phyloP scores from a whole-genome alignment of 495 filamentous ascomycete species.

The Aspergillus carlsbadensis region DNA sequence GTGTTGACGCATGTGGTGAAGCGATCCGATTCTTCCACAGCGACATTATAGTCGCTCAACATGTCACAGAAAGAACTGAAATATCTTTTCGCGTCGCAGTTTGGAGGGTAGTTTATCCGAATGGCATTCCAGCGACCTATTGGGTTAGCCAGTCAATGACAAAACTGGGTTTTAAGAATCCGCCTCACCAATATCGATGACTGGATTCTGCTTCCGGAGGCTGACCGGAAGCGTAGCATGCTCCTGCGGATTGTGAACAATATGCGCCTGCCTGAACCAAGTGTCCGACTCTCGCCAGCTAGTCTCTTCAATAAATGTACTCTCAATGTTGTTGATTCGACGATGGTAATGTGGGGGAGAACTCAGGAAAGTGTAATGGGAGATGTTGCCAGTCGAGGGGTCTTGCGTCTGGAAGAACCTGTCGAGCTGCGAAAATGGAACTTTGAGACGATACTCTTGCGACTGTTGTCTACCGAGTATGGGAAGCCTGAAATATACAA shows the following conservation, averaged over 20 bases:
- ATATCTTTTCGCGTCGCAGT: constrained; percentile 27
- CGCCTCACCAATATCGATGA: constrained; percentile 74
- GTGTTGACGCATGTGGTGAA: constrained; percentile 20
- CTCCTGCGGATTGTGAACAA: constrained; percentile 49
- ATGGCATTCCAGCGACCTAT: constrained; percentile 44
- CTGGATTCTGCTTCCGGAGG: constrained; percentile 52
- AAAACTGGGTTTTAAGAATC: background rate
- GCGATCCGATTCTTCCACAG: constrained; percentile 28
- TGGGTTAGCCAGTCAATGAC: background rate
- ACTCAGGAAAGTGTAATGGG: constrained; percentile 56
- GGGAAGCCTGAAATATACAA: constrained; percentile 29
- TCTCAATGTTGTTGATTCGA: constrained; percentile 42
- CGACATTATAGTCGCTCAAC: constrained; percentile 74
- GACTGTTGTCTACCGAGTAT: constrained; percentile 7
- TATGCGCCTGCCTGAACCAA: constrained; percentile 76
- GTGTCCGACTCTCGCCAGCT: constrained; percentile 65
- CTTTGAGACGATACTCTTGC: constrained; percentile 49
- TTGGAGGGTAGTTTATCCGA: constrained; percentile 28
- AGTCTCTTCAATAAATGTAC: constrained; percentile 37
- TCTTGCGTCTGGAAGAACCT: constrained; percentile 49
- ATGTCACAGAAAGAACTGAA: constrained; percentile 51
- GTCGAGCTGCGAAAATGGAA: constrained; percentile 64
- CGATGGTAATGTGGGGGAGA: constrained; percentile 66
- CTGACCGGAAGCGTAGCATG: constrained; percentile 45
- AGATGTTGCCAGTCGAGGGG: constrained; percentile 35